Base-by-base conservation (phyloP, 1,139 yeast species). In the Debaryomyces fabryi region DNA sequence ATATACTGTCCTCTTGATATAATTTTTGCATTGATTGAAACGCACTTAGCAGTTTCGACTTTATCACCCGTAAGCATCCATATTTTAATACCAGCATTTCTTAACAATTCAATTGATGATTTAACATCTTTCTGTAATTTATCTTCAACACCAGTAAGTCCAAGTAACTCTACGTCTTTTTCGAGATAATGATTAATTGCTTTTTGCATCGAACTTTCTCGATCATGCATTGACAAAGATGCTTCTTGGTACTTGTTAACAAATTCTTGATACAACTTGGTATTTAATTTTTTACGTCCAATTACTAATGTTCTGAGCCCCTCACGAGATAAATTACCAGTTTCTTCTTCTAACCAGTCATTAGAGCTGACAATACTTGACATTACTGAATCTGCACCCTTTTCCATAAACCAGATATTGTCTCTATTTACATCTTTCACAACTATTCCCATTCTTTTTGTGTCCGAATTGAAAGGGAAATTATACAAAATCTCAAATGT, bases 1-100 rank as follows among this genome's bases (percentile, higher is more conserved):
- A 95, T 91, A 59, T 86, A 88, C 66, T 93, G 99, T 5, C 99
- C 98, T 53, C 98, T 81, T 3, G 96, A 80, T 40, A 95, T 93
- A 49, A 95, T 80, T 61, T 92, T 85, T 21, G 98, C 95, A 64
- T 96, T 88, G 15, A 95, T 88, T 21, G 98, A 91, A 33, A 95
- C 97, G 77, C 99, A 93, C 53, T 90, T 82, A 0, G 99, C 99
- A 0, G 99, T 95, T 68, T 95, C 99, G 7, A 93, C 98, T 65
- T 95, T 95, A 65, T 95, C 99, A 55, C 99, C 99, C 0, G 99
- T 95, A 45, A 95, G 74, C 99, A 95, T 95, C 99, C 99, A 95
- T 46, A 95, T 93, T 61, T 90, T 90, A 50, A 95, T 84, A 2
- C 99, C 99, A 0, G 99, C 99, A 69, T 95, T 93, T 58, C 99